Evolutionary conservation across 768 basidiomycete genomes (phyloP), one percentile per base, ranked within the genome.

Genomic region (Phylloporus rhodoxanthus): DNA sequence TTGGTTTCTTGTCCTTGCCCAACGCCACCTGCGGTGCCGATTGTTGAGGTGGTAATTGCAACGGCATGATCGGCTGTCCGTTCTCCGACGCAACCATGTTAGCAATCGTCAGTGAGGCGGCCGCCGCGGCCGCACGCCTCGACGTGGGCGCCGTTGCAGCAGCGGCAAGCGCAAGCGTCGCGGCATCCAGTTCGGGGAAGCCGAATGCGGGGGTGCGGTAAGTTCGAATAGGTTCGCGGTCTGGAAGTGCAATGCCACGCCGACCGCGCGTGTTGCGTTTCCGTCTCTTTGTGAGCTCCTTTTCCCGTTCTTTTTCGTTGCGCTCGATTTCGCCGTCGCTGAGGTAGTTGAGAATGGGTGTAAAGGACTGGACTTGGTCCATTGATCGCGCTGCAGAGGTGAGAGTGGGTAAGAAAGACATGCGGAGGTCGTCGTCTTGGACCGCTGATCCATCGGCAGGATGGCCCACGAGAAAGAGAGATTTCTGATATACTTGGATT

Each of bases 31-130:
- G 63, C 0, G 68, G 57, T 2, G 37, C 39, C 30, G 30, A 47
- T 32, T 69, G 68, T 50, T 79, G 75, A 1, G 79, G 76, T 33
- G 78, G 68, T 38, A 70, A 44, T 28, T 68, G 67, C 41, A 70
- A 55, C 2, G 75, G 70, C 53, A 74, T 56, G 45, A 82, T 74
- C 23, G 76, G 64, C 26, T 79, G 82, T 46, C 88, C 89, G 57
- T 93, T 93, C 70, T 94, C 92, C 1, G 87, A 87, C 2, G 92
- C 92, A 1, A 93, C 90, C 79, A 95, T 89, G 58, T 85, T 89
- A 28, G 90, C 89, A 56, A 92, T 92, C n/a, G 83, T 90, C 38
- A 87, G 55, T 5, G 82, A 81, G 3, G 90, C 90, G 5, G 87
- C 87, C 0, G 86, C 85, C 0, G 93, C 93, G 0, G 93, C 93